Conservation (phyloP, 2,329 filamentous ascomycete genomes). For the Phialemoniopsis sp. region DNA sequence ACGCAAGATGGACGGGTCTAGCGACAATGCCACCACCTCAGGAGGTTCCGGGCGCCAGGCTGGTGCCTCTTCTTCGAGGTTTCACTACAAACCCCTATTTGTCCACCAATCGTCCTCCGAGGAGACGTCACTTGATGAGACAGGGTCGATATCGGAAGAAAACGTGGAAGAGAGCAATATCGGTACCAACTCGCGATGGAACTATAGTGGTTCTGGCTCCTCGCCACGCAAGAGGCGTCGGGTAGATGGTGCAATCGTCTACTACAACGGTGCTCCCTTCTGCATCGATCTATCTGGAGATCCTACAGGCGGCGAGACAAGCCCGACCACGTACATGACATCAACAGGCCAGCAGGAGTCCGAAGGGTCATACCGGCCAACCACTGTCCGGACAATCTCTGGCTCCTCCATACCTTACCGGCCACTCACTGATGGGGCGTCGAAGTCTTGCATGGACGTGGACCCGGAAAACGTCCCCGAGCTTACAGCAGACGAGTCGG, state of each 20-base stretch:
- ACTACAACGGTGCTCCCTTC: slow-evolving; percentile 76
- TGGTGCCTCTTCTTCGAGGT: slow-evolving; percentile 34
- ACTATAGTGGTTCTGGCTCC: slow-evolving; percentile 40
- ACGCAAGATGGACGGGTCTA: slow-evolving; percentile 32
- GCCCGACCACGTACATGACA: slow-evolving; percentile 43
- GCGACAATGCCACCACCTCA: slow-evolving; percentile 18
- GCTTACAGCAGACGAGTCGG: slow-evolving; percentile 22
- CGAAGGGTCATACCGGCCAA: slow-evolving; percentile 13
- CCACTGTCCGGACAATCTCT: slow-evolving; percentile 37
- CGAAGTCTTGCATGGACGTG: slow-evolving; percentile 10
- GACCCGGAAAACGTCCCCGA: slow-evolving; percentile 22
- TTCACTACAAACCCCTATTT: slow-evolving; percentile 64
- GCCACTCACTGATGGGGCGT: slow-evolving; percentile 39
- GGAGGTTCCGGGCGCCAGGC: too few relatives aligned
- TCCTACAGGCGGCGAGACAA: slow-evolving; percentile 34
- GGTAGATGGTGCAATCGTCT: slow-evolving; percentile 73
- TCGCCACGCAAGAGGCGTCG: slow-evolving; percentile 47
- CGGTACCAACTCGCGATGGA: slow-evolving; percentile 39
- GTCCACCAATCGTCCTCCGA: slow-evolving; percentile 43
- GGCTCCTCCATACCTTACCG: slow-evolving; percentile 45
- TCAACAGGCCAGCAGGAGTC: slow-evolving; percentile 32
- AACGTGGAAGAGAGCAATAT: slow-evolving; percentile 43
- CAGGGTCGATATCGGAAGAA: slow-evolving; percentile 25
- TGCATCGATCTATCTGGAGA: slow-evolving; percentile 77
- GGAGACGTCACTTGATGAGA: slow-evolving; percentile 43